Base-by-base conservation (phyloP, 352 stramenopile species). In the Pythium pyrilobum region DNA sequence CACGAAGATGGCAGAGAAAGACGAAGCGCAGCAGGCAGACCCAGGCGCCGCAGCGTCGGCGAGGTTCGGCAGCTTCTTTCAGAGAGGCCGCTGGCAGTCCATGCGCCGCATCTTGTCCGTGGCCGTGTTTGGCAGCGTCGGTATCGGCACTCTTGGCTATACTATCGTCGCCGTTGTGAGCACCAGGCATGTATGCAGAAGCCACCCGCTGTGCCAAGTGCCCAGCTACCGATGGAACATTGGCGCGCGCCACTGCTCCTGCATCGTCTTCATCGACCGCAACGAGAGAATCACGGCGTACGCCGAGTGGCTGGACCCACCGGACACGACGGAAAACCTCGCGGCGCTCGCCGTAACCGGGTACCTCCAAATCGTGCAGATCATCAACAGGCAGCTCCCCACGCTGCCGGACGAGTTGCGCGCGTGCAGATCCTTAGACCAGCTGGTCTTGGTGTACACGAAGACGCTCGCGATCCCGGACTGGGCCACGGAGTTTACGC, bases 381-480 rank as follows among this genome's bases (percentile, higher is more conserved):
- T 71, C 44, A 64, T 67, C 18, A 71, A 71, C 31, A 25, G 53
- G 15, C 47, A 56, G 11, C 13, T 71, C 2, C 32, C 44, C 1
- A 27, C 16, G 13, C 34, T 67, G 7, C 58, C 58, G 3, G 20
- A 34, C 6, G 57, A 66, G 23, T 49, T 71, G 2, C 52, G 48
- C 5, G 27, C 33, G 3, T 64, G 63, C 33, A 18, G 41, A 4
- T 12, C 49, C 7, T 21, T 71, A 9, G 50, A 66, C 5, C 58
- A 71, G 34, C 32, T 71, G 38, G 74, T 66, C 21, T 20, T 71
- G 25, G 56, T 71, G 15, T 67, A 67, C 46, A 63, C 64, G 15
- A 62, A 62, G 21, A 65, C 50, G 8, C 18, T 42, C n/a, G 11
- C 3, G 12, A 42, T 71, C 32, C 58, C 64, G 5, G 32, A 49